Conservation (phyloP, 805 yeast species). For the Alloascoidea hylecoeti region DNA sequence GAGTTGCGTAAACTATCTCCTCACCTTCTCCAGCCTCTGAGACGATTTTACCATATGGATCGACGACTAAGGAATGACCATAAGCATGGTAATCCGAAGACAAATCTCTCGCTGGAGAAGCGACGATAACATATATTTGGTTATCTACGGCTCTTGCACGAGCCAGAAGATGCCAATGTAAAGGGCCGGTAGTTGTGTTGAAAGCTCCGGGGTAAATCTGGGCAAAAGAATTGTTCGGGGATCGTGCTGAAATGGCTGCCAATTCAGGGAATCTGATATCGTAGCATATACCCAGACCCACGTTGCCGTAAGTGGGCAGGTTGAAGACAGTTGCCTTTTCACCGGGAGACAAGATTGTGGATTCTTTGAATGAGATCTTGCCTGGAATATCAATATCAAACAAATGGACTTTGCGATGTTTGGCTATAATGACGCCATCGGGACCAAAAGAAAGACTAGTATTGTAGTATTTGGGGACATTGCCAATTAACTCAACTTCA, state of each 20-base stretch:
- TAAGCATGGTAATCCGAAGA: constrained; percentile 62
- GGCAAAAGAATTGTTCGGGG: constrained; percentile 65
- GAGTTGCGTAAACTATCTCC: constrained; percentile 59
- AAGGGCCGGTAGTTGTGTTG: constrained; percentile 80
- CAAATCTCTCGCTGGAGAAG: constrained; percentile 80
- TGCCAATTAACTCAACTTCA: constrained; percentile 42
- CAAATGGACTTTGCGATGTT: constrained; percentile 82
- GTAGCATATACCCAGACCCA: constrained; percentile 85
- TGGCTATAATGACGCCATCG: constrained; percentile 64
- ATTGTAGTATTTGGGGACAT: constrained; percentile 42
- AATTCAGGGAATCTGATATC: constrained; percentile 83
- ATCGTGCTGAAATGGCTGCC: constrained; percentile 64
- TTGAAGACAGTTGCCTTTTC: constrained; percentile 67
- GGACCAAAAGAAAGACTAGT: constrained; percentile 63
- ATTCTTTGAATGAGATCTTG: constrained; percentile 80
- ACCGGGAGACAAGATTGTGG: constrained; percentile 64
- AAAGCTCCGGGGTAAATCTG: constrained; percentile 85
- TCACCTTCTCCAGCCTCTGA: constrained; percentile 73
- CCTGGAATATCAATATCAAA: constrained; percentile 90
- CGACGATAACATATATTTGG: constrained; percentile 66
- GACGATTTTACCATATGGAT: constrained; percentile 80
- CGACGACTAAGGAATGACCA: constrained; percentile 80
- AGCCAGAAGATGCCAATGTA: constrained; percentile 79
- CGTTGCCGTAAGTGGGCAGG: constrained; percentile 46
- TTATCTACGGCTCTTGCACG: constrained; percentile 79